A percentile compares a stretch with the other conserved stretches of the same genome.
Evolutionary conservation across 2,329 filamentous ascomycete genomes (phyloP).

Genomic region (Zopfia rhizophila): DNA sequence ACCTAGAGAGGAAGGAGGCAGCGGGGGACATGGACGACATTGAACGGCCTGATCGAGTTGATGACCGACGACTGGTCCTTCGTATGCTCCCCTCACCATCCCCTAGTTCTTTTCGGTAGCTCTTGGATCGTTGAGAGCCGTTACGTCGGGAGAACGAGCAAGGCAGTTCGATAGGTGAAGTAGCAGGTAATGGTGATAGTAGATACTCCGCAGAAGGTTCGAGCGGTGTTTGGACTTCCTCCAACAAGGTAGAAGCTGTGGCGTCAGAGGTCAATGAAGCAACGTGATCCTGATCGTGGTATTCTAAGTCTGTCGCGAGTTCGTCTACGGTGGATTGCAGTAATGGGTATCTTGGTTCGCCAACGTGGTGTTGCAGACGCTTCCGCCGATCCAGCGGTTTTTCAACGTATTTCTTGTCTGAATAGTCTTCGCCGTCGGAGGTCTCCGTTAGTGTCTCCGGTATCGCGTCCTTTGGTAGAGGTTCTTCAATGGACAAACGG

Average conservation of each 20-base stretch:
- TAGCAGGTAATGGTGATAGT: conserved; percentile 44
- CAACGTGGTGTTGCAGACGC: conserved; percentile 33
- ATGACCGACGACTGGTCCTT: conserved; percentile 51
- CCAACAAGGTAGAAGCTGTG: conserved; percentile 51
- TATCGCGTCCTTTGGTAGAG: conserved; percentile 44
- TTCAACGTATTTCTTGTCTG: conserved; percentile 46
- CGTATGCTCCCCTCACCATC: conserved; percentile 47
- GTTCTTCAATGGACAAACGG: conserved; percentile 49
- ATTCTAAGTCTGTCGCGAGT: conserved; percentile 37
- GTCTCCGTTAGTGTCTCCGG: conserved; percentile 31
- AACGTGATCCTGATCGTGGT: conserved; percentile 45
- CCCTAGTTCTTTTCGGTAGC: conserved; percentile 41
- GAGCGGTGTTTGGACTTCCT: conserved; percentile 52
- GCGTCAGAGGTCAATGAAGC: conserved; percentile 56
- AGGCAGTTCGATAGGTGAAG: conserved; percentile 50
- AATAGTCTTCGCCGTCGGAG: conserved; percentile 41
- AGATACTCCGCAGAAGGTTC: conserved; percentile 45
- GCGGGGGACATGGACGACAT: conserved; percentile 66
- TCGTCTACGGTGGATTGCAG: conserved; percentile 47
- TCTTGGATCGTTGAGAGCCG: conserved; percentile 42
- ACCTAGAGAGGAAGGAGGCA: conserved; percentile 67
- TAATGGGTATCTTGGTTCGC: conserved; percentile 46
- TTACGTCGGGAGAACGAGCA: conserved; percentile 37
- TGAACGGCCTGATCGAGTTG: conserved; percentile 60
- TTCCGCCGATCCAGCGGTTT: conserved; percentile 37